Evolutionary conservation across 2,329 filamentous ascomycete genomes (phyloP), one percentile per base, ranked within the genome.

Genomic region (Trichoderma polysporum): DNA sequence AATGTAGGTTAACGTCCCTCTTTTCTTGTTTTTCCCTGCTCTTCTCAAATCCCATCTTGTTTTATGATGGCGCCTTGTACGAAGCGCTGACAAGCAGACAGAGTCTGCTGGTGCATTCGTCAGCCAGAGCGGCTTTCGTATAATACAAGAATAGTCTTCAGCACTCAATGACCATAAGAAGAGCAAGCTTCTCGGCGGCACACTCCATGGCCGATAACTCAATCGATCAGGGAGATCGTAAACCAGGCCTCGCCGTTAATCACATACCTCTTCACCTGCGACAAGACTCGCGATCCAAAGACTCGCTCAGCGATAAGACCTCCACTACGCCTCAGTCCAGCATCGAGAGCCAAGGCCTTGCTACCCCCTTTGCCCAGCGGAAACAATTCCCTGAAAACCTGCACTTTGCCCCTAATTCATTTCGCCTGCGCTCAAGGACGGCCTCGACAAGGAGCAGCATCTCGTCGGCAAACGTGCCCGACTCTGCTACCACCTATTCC

Each of bases 401-500:
- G 8, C 73, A 76, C 35, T 74, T 77, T 39, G 63, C 68, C 1
- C 73, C 74, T 0, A 68, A 69, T 39, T 69, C 71, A 1, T 73
- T 74, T 49, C 75, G 74, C 35, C 72, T 76, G 27, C 75, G 78
- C 13, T 80, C 78, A 1, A 76, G 77, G 0, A 79, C 78, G 0
- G 75, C 75, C 9, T 79, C 77, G 2, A 79, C 79, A 0, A 75
- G 78, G 69, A 79, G 77, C 69, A 79, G 77, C 56, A 72, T 79
- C 52, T 78, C 75, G 7, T 80, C 78, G 1, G 77, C 76, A 4
- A 75, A 78, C 41, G 66, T 79, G 2, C 77, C 76, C 0, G 79
- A 80, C 66, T 79, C 79, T 5, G 79, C 78, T 4, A 80, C 79
- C 1, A 77, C 76, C 0, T 77, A 74, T 45, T 80, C 79, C 1